These are phyloP conservation scores for Betula pendula DNA, from an alignment of 306 rosid genomes.

Conservation along the genomic window DNA sequence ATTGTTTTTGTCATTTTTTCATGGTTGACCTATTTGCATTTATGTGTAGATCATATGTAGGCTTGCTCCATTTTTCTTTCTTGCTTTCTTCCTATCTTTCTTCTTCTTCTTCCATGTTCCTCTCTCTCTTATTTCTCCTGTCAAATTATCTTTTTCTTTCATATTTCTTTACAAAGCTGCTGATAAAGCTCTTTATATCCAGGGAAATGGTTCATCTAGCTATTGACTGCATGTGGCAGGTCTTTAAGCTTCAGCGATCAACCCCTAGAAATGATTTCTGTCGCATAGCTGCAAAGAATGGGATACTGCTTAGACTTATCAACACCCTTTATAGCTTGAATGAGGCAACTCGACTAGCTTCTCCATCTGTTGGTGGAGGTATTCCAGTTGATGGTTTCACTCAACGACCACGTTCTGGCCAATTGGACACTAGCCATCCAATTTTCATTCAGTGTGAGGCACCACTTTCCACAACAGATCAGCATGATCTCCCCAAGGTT, in stretches of 20 bases:
- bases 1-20: conserved; percentile 11
- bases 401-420: conserved; percentile 82
- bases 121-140: background rate
- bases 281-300: conserved; percentile 93
- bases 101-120: background rate
- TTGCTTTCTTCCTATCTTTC: background rate
- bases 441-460: conserved; percentile 62
- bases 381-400: conserved; percentile 66
- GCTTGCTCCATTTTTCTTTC: background rate
- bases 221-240: conserved; percentile 99
- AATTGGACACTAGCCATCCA: conserved; percentile 67
- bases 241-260: conserved; percentile 96
- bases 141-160: conserved; percentile 10
- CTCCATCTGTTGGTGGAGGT: conserved; percentile 81
- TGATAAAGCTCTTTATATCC: conserved; percentile 36
- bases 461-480: conserved; percentile 53
- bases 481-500: conserved; percentile 56
- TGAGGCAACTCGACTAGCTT: conserved; percentile 92
- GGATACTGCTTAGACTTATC: conserved; percentile 92
- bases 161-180: conserved; percentile 17
- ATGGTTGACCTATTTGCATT: conserved; percentile 10
- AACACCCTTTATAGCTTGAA: conserved; percentile 96
- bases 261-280: conserved; percentile 94
- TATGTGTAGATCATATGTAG: background rate
- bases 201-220: conserved; percentile 99